These are phyloP conservation scores for Auxenochlorella protothecoides DNA, from an alignment of 139 green algal species.

Conservation along the genomic window DNA sequence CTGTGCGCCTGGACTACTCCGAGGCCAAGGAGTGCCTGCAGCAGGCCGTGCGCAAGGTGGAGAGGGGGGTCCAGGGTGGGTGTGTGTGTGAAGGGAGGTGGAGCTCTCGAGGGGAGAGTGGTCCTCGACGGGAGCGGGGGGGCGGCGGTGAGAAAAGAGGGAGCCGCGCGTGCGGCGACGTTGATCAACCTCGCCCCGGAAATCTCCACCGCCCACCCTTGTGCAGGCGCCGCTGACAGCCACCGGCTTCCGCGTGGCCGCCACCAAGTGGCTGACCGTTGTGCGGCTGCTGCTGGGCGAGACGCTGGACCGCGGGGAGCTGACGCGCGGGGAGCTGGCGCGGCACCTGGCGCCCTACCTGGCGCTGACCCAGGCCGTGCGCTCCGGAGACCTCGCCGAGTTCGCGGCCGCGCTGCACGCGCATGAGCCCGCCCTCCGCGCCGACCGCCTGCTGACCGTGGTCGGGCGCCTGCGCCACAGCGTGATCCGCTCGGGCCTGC, in stretches of 20 bases:
- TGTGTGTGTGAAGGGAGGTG: not conserved
- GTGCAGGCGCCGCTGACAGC: conserved; percentile 53
- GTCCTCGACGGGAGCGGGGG: not conserved
- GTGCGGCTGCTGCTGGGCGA: conserved; percentile 96
- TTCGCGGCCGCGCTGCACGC: conserved; percentile 62
- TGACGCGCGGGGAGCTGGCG: conserved; percentile 55
- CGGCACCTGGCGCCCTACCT: conserved; percentile 79
- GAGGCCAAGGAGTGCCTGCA: conserved; percentile 91
- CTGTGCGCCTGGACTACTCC: conserved; percentile 90
- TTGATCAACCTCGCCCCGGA: no score
- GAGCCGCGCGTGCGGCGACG: no score
- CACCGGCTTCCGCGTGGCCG: conserved; percentile 72
- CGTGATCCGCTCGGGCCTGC: conserved; percentile 89
- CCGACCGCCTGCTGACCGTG: conserved; percentile 74
- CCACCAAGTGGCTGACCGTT: conserved; percentile 84
- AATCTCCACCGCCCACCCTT: no score
- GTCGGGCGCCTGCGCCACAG: conserved; percentile 89
- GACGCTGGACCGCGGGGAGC: conserved; percentile 80
- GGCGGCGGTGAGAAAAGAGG: not conserved
- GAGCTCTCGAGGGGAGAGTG: not conserved
- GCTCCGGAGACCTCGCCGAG: conserved; percentile 64
- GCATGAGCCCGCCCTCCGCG: conserved; percentile 50
- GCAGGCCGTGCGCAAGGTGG: conserved; percentile 70
- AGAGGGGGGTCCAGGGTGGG: not conserved
- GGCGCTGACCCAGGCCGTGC: conserved; percentile 71